Evolutionary conservation across 1,284 basidiomycete genomes (phyloP).

Genomic region (Cryptococcus amylolentus): DNA sequence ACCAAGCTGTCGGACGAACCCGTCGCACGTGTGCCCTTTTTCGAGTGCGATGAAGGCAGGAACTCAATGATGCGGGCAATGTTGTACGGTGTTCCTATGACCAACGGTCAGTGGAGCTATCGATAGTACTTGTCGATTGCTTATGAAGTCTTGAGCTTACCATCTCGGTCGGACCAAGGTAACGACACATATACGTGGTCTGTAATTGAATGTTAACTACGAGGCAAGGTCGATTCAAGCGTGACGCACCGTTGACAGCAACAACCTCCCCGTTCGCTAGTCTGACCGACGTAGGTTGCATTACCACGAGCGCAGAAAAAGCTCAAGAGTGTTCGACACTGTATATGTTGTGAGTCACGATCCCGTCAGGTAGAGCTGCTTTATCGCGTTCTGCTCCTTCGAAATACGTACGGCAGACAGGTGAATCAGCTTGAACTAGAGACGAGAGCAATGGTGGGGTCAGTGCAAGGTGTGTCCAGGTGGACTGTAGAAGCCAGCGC

Average conservation of each 20-base stretch:
- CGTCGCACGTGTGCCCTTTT: constrained; percentile 28
- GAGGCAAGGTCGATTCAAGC: neutral
- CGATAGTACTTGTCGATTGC: neutral
- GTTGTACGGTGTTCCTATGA: constrained; percentile 68
- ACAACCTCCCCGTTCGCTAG: constrained; percentile 47
- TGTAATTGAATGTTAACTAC: constrained; percentile 41
- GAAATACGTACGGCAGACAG: too few relatives aligned
- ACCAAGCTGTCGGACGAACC: constrained; percentile 53
- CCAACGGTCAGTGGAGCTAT: neutral
- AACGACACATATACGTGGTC: constrained; percentile 95
- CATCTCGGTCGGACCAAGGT: constrained; percentile 82
- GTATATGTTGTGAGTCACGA: too few relatives aligned
- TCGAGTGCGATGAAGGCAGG: constrained; percentile 59
- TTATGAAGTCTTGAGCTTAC: constrained; percentile 49
- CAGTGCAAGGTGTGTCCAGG: too few relatives aligned
- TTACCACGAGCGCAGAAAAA: too few relatives aligned
- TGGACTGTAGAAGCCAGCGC: too few relatives aligned
- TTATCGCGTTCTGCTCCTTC: too few relatives aligned
- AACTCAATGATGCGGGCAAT: constrained; percentile 96
- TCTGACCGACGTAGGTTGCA: constrained; percentile 24
- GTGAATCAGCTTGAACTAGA: too few relatives aligned
- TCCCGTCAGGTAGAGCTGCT: too few relatives aligned
- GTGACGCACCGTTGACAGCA: constrained; percentile 38
- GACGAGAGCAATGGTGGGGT: too few relatives aligned
- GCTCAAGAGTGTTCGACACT: too few relatives aligned